Conservation (phyloP, 805 yeast species). For the Kodamaea laetipori region DNA sequence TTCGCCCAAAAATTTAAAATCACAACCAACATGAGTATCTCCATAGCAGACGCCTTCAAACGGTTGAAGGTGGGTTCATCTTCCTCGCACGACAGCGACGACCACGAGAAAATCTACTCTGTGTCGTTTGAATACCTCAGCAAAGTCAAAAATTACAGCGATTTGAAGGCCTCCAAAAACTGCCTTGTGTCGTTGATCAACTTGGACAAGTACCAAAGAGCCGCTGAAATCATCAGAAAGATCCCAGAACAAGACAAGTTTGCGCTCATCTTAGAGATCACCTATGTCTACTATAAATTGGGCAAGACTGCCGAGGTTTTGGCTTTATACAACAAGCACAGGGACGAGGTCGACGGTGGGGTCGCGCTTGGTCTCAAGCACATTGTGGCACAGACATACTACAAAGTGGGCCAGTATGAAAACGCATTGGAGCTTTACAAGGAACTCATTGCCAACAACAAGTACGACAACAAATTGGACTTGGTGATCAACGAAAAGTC, state of each 20-base stretch:
- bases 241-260: constrained; percentile 35
- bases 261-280: constrained; percentile 49
- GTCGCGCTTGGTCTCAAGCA: constrained; percentile 44
- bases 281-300: constrained; percentile 61
- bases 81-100: constrained; percentile 25
- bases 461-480: constrained; percentile 51
- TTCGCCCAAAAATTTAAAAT: constrained; percentile 1
- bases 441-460: constrained; percentile 36
- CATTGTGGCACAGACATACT: constrained; percentile 55
- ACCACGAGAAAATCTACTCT: constrained; percentile 39
- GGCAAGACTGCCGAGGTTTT: constrained; percentile 42
- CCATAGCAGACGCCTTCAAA: constrained; percentile 45
- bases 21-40: constrained; percentile 33
- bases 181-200: constrained; percentile 62
- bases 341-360: constrained; percentile 18
- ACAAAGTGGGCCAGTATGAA: constrained; percentile 45
- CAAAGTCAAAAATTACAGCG: constrained; percentile 39
- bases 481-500: constrained; percentile 68
- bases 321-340: constrained; percentile 20
- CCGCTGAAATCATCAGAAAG: constrained; percentile 44
- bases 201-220: constrained; percentile 55
- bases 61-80: constrained; percentile 33
- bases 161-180: constrained; percentile 37
- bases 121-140: constrained; percentile 45
- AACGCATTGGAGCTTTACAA: constrained; percentile 51